Base-by-base conservation (phyloP, 2,329 filamentous ascomycete genomes). In the Metarhizium brunneum region DNA sequence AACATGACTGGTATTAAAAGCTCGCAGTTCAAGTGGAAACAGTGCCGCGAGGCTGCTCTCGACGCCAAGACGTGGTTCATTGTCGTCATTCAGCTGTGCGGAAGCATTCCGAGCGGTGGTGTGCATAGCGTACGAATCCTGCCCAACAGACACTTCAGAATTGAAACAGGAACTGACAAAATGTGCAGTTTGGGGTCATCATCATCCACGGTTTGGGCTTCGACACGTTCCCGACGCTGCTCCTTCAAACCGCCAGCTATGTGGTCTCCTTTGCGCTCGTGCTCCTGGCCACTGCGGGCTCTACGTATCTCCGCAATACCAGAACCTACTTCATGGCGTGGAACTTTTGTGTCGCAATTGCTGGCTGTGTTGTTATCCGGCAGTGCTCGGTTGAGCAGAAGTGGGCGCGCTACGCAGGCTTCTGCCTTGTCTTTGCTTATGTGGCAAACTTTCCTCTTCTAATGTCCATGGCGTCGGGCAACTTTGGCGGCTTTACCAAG, bases 401-500 rank as follows among this genome's bases (percentile, higher is more conserved):
- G 36, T 66, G 64, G 61, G 58, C 59, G 10, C 64, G 65, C 1
- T 66, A 63, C 40, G 57, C 61, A n/a, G 66, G 65, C 8, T 61
- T 62, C 52, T 63, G 63, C n/a, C 48, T 87, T 82, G 73, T 84
- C 76, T 78, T 80, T 77, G 6, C 80, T 75, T 2, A 75, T 78
- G 62, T 79, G 73, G 62, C 59, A 32, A 62, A 61, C 40, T 63
- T 67, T 47, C 63, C 66, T 16, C 71, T 85, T 36, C 68, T 76
- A 48, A 73, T 85, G 66, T 78, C 78, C 11, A 74, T 85, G 69
- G 72, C 82, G 40, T 76, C 77, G 1, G 73, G 79, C 7, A 86
- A 86, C 61, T 72, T 84, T 36, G 82, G 77, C 20, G 83, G 83
- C 0, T 80, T 83, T 54, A 86, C 82, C 1, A 86, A 86, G 69